Evolutionary conservation across 768 basidiomycete species (phyloP).

Genomic region (Xerocomus spinulosus): DNA sequence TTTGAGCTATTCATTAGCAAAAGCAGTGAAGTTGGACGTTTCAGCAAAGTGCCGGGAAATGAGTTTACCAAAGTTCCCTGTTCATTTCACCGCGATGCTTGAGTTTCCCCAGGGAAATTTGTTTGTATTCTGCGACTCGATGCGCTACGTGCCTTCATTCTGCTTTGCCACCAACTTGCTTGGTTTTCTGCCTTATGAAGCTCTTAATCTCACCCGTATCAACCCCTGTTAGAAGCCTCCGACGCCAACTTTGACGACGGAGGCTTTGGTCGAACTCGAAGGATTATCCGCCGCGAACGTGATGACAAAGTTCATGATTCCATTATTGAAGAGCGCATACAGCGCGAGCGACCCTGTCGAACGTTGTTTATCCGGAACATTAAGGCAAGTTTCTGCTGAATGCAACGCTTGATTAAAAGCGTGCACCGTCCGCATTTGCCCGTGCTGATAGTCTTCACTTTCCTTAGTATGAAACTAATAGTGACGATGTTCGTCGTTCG

Average conservation of each 20-base stretch:
- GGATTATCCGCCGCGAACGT: slow-evolving; percentile 63
- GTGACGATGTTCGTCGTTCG: slow-evolving; percentile 73
- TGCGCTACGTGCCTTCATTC: slow-evolving; percentile 46
- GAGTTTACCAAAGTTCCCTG: slow-evolving; percentile 21
- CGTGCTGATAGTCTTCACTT: slow-evolving; percentile 11
- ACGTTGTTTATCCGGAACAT: slow-evolving; percentile 97
- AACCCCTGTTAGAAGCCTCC: slow-evolving; percentile 58
- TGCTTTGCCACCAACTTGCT: slow-evolving; percentile 39
- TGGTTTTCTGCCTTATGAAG: slow-evolving; percentile 44
- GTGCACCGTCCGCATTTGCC: slow-evolving; percentile 4
- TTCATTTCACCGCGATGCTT: slow-evolving; percentile 18
- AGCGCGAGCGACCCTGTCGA: slow-evolving; percentile 90
- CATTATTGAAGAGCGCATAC: slow-evolving; percentile 90
- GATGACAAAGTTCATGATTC: slow-evolving; percentile 89
- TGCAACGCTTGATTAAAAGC: slow-evolving; percentile 11
- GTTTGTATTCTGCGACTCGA: slow-evolving; percentile 25
- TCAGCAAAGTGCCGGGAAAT: slow-evolving; percentile 26
- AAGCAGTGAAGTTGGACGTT: slow-evolving; percentile 38
- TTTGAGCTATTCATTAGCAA: slow-evolving; percentile 47
- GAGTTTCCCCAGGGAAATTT: slow-evolving; percentile 23
- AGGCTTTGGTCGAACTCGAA: slow-evolving; percentile 43
- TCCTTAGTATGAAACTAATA: slow-evolving; percentile 81
- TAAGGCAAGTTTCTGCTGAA: slow-evolving; percentile 64
- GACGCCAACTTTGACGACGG: slow-evolving; percentile 55
- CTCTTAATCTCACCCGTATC: slow-evolving; percentile 37